A percentile compares a stretch with the other conserved stretches of the same genome.
phyloP scores from a whole-genome alignment of 2,329 filamentous ascomycete genomes.

The Penicillium sp. region DNA sequence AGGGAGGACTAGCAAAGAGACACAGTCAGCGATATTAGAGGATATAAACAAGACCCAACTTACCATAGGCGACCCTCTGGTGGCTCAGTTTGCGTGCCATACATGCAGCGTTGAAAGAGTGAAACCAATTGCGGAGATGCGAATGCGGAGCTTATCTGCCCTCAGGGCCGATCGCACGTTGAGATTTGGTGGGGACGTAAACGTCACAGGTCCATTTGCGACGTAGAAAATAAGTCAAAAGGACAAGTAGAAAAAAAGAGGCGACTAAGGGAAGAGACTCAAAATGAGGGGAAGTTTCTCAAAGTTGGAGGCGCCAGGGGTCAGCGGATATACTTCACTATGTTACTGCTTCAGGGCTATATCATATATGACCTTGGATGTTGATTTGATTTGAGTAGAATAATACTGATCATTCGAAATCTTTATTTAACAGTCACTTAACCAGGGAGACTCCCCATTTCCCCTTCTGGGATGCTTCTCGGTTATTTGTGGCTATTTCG shows the following conservation, averaged over 20 bases:
- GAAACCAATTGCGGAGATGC: constrained; percentile 28
- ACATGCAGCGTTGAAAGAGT: constrained; percentile 27
- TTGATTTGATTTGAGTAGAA: not conserved
- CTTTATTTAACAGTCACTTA: not conserved
- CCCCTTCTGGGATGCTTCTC: not conserved
- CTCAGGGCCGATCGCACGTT: constrained; percentile 26
- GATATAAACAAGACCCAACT: constrained; percentile 19
- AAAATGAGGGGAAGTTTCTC: constrained; percentile 26
- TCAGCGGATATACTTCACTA: constrained; percentile 15
- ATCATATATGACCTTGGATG: not conserved
- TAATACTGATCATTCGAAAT: not conserved
- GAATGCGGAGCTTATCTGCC: constrained; percentile 32
- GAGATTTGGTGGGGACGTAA: constrained; percentile 16
- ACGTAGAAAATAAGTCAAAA: not conserved
- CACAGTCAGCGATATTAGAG: constrained; percentile 7
- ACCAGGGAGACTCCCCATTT: not conserved
- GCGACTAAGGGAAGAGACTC: constrained; percentile 12
- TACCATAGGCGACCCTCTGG: constrained; percentile 67
- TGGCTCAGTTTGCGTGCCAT: constrained; percentile 69
- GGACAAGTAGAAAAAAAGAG: not conserved
- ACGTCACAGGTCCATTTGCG: constrained; percentile 19
- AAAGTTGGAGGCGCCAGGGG: constrained; percentile 22
- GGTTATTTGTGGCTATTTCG: not conserved
- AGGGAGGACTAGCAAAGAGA: constrained; percentile 58
- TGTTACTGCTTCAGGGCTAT: not conserved